phyloP scores from a whole-genome alignment of 2,329 filamentous ascomycete genomes.

The Colletotrichum tropicicola region DNA sequence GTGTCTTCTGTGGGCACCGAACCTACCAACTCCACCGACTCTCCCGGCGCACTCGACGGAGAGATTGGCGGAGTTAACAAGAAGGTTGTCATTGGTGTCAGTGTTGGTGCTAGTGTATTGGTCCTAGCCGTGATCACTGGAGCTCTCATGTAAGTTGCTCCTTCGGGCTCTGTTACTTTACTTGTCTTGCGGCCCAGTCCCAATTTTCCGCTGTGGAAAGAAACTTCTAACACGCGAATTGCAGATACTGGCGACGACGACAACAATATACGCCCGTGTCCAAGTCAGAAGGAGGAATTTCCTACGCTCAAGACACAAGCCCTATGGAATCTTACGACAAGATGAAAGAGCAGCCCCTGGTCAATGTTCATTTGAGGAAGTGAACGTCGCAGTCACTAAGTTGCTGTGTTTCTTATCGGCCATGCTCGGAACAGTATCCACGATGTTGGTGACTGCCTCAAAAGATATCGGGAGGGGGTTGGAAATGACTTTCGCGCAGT shows the following conservation, averaged over 20 bases:
- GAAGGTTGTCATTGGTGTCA: constrained; percentile 57
- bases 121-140: constrained; percentile 42
- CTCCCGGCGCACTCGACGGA: background rate
- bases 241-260: background rate
- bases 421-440: too few relatives aligned
- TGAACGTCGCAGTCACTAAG: too few relatives aligned
- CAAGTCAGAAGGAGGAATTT: background rate
- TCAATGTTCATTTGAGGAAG: background rate
- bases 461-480: too few relatives aligned
- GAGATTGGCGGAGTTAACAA: constrained; percentile 47
- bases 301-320: background rate
- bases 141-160: constrained; percentile 7
- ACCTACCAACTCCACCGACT: background rate
- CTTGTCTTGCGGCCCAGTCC: too few relatives aligned
- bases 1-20: background rate
- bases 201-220: background rate
- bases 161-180: too few relatives aligned
- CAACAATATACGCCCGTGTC: background rate
- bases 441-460: too few relatives aligned
- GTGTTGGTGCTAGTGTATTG: constrained; percentile 54
- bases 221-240: background rate
- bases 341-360: background rate
- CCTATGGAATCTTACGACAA: background rate
- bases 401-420: too few relatives aligned
- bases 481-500: too few relatives aligned